Conservation (phyloP, 768 basidiomycete species). For the Baorangia bicolor region DNA sequence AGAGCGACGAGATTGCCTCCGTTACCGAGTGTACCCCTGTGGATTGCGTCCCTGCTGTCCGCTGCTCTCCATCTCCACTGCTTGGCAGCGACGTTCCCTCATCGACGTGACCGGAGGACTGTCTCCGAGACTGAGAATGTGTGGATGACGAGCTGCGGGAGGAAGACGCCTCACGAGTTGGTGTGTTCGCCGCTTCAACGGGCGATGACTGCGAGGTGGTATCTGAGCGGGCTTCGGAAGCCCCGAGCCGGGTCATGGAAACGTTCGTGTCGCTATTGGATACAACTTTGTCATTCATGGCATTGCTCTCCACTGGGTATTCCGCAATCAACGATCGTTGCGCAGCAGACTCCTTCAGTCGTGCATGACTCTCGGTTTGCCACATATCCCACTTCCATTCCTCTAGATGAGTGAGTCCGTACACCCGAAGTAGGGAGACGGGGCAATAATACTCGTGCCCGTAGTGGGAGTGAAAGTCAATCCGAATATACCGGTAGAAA, state of each 20-base stretch:
- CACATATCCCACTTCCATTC: slow-evolving; percentile 92
- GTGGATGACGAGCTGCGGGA: background rate
- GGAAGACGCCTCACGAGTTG: background rate
- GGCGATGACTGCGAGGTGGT: background rate
- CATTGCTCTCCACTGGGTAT: background rate
- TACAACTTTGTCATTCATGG: background rate
- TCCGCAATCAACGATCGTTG: slow-evolving; percentile 26
- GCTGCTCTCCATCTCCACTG: background rate
- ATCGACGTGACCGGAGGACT: background rate
- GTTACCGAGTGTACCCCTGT: too few species aligned
- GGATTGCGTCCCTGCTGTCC: background rate
- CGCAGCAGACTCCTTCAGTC: slow-evolving; percentile 34
- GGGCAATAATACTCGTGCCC: slow-evolving; percentile 97
- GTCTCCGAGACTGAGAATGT: background rate
- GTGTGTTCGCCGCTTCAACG: background rate
- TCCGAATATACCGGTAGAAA: slow-evolving; percentile 92
- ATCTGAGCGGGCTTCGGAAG: background rate
- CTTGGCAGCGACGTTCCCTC: background rate
- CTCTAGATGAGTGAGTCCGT: slow-evolving; percentile 94
- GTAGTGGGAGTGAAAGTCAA: slow-evolving; percentile 93
- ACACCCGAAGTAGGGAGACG: slow-evolving; percentile 86
- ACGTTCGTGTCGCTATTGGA: slow-evolving; percentile 4
- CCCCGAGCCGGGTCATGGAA: background rate
- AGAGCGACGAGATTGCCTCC: too few species aligned
- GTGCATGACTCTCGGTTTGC: slow-evolving; percentile 65